Base-by-base conservation (phyloP, 371 early-diverging fungal genomes). In the Chytridium lagenaria region DNA sequence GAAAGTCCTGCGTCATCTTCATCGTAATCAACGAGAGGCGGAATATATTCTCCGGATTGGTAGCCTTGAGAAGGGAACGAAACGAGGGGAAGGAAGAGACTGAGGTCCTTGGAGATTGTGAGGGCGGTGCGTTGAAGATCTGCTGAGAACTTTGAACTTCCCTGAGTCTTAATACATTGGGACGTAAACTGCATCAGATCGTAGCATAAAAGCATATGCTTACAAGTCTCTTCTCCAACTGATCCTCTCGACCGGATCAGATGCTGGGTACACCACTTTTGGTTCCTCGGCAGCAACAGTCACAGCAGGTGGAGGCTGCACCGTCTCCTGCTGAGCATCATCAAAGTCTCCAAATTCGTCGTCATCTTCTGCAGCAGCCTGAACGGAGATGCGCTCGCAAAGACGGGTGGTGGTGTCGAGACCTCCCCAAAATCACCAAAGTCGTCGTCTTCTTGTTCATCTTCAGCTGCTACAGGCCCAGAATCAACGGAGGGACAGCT, bases 371-470 rank as follows among this genome's bases (percentile, higher is more conserved):
- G n/a, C n/a, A n/a, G n/a, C n/a, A n/a, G n/a, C n/a, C n/a, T n/a
- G n/a, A n/a, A n/a, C n/a, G n/a, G n/a, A n/a, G n/a, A n/a, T n/a
- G n/a, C n/a, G n/a, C n/a, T n/a, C n/a, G n/a, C n/a, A n/a, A n/a
- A n/a, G n/a, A n/a, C n/a, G n/a, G n/a, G n/a, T n/a, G n/a, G n/a
- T n/a, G n/a, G n/a, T n/a, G n/a, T n/a, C n/a, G n/a, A n/a, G n/a
- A 70, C 74, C n/a, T 70, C 80, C 23, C 68, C 79, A 73, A 80
- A 79, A 63, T 81, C 85, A 28, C 80, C 82, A 77, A 83, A 83
- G n/a, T 80, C 85, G 34, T 76, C 74, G 68, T 73, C 64, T 34
- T 73, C 70, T 31, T 67, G 50, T 30, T 51, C 67, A 50, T 30
- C 73, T 50, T 26, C 49, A 40, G 61, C 72, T 26, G 50, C 50